Evolutionary conservation across 805 yeast genomes (phyloP), one percentile per base, ranked within the genome.

Genomic region (Candida dendrica): DNA sequence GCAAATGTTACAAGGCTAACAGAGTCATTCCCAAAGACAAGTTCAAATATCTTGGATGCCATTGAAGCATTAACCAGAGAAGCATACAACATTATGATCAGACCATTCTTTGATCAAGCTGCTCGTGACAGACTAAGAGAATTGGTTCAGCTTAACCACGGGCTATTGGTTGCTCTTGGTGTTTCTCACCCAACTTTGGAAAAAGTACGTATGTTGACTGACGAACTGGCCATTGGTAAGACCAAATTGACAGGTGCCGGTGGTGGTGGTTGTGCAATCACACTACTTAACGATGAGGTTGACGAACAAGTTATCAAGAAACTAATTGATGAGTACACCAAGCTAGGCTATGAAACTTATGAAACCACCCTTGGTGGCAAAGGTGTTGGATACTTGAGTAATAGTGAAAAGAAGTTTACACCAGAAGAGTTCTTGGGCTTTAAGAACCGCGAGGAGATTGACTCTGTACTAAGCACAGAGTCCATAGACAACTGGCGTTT

Each of bases 241-340:
- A 91, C 98, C 0, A 93, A 93, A 60, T 72, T 93, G 42, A 93
- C 98, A 0, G 98, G 98, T 34, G 98, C 98, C 0, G 98, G 98
- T 30, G 98, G 98, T 17, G 98, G 98, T 39, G 98, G 98, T 2
- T 93, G 98, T 68, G 95, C 98, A 10, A 83, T 93, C 42, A 93
- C 98, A 0, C 64, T 93, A 32, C 68, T 90, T 14, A 66, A 75
- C 38, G 61, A 57, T 3, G 55, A 56, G 15, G 58, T 75, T 7
- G 53, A 55, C 1, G 61, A 61, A 19, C 51, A 53, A 7, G 54
- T 50, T 16, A 51, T 71, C 30, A 59, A 66, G 10, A 56, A 63
- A 4, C 69, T 72, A 18, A 58, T 61, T 5, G 34, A 42, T 1
- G 64, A 62, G 43, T 71, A 75, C 38, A 58, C 57, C 2, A 47